phyloP scores from a whole-genome alignment of 306 rosid species.

The Sicyos edulis region DNA sequence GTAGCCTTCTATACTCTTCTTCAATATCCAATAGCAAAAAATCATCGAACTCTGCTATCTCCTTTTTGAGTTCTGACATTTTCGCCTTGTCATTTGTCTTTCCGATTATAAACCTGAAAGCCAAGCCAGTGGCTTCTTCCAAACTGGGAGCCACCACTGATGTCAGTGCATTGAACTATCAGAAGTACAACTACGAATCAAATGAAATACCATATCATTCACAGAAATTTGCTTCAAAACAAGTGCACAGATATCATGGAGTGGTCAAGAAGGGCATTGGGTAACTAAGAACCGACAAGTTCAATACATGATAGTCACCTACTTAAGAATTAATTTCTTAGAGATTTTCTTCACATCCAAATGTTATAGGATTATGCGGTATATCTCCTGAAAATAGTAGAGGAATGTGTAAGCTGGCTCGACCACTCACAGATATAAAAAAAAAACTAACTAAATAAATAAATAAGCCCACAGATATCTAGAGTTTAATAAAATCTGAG shows the following conservation, averaged over 20 bases:
- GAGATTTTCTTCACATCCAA: too few species aligned
- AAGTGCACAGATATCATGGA: neutral
- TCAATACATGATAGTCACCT: too few species aligned
- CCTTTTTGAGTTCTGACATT: constrained; percentile 65
- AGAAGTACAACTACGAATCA: constrained; percentile 1
- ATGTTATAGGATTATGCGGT: too few species aligned
- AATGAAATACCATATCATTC: neutral
- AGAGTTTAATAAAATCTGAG: neutral
- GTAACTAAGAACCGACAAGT: too few species aligned
- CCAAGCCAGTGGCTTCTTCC: constrained; percentile 95
- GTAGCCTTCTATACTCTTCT: constrained; percentile 99
- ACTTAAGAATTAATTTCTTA: too few species aligned
- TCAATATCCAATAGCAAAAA: constrained; percentile 80
- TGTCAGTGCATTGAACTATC: constrained; percentile 19
- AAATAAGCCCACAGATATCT: neutral
- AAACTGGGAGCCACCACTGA: constrained; percentile 50
- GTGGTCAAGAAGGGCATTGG: too few species aligned
- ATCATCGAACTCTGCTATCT: constrained; percentile 72
- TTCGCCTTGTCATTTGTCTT: constrained; percentile 53
- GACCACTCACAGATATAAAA: too few species aligned
- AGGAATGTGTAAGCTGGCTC: too few species aligned
- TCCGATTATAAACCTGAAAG: constrained; percentile 88
- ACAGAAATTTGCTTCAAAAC: constrained; percentile 3
- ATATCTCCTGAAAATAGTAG: too few species aligned
- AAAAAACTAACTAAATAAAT: too few species aligned